Evolutionary conservation across 1,284 basidiomycete genomes (phyloP).

Genomic region (Agaricales sp.): DNA sequence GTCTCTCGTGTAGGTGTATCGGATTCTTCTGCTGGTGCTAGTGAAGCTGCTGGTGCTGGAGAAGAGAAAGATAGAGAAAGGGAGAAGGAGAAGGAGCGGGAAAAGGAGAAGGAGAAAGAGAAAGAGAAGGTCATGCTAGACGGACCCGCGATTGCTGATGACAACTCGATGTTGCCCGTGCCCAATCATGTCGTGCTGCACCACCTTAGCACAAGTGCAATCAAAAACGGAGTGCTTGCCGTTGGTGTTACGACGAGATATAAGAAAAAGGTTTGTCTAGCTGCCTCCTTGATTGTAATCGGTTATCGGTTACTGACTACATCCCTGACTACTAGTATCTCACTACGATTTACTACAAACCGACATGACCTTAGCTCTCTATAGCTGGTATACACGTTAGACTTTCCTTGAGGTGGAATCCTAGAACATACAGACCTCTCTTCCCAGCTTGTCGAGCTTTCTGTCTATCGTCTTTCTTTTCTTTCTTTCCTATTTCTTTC

Average conservation of each 20-base stretch:
- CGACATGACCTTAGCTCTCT: conserved; percentile 29
- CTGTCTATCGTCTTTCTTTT: not conserved
- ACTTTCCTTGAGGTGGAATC: not conserved
- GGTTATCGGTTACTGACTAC: not conserved
- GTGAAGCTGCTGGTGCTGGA: not conserved
- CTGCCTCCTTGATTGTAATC: conserved; percentile 6
- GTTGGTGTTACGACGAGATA: conserved; percentile 93
- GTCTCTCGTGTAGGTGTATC: conserved; percentile 12
- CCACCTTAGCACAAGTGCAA: conserved; percentile 93
- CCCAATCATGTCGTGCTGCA: conserved; percentile 94
- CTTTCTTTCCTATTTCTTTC: not conserved
- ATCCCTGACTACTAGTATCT: conserved; percentile 9
- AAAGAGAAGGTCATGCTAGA: conserved; percentile 21
- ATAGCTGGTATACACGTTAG: too few relatives aligned
- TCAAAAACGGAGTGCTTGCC: conserved; percentile 88
- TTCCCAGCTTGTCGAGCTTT: too few relatives aligned
- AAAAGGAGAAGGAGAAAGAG: conserved; percentile 20
- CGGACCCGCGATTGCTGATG: conserved; percentile 58
- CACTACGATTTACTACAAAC: conserved; percentile 52
- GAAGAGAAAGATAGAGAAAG: not conserved
- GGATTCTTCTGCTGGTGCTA: not conserved
- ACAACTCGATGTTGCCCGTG: conserved; percentile 87
- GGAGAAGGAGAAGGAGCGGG: conserved; percentile 7
- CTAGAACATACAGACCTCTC: too few relatives aligned
- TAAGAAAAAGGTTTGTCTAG: conserved; percentile 69